Base-by-base conservation (phyloP, 2,329 filamentous ascomycete species). In the Aspergillus tubingensis region DNA sequence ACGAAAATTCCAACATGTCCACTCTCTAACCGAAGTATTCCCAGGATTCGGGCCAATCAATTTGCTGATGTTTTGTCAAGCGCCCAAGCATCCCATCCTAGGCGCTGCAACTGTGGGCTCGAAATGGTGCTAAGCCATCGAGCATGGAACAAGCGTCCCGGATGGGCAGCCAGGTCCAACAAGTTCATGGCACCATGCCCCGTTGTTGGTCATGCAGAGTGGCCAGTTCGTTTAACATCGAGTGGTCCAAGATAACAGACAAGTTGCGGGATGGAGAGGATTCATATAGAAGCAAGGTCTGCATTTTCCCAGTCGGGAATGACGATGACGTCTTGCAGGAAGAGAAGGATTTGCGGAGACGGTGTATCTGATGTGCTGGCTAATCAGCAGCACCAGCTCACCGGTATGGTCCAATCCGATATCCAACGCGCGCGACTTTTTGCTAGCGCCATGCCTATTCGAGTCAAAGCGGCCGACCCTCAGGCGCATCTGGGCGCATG, bases 221-320 rank as follows among this genome's bases (percentile, higher is more conserved):
- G 53, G 39, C n/a, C 23, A 44, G 53, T 32, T 55, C 23, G 53
- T 47, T 55, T 5, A 32, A 25, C 10, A 55, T 23, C 10, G 11
- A 32, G 27, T 27, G 39, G 23, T 8, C 25, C 10, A 27, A 13
- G 21, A 55, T 47, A 25, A 38, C 51, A 44, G 39, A 25, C 23
- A 6, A 41, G 36, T 15, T 23, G 19, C 23, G 21, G 13, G 51
- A 21, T 25, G 21, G 39, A 5, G 7, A 0, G 5, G 39, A 44
- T 32, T 30, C 17, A 32, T 32, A 44, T 43, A 41, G 8, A 15
- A 13, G 43, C 27, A 47, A 47, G 17, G 8, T 5, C 19, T 55
- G 53, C 53, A 55, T 55, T 47, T 55, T 47, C 53, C 53, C 23
- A 47, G 25, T 55, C 41, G 41, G 53, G 53, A 55, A 55, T 47